phyloP scores from a whole-genome alignment of 164 flowering plant genomes.

The Berberis thunbergii region DNA sequence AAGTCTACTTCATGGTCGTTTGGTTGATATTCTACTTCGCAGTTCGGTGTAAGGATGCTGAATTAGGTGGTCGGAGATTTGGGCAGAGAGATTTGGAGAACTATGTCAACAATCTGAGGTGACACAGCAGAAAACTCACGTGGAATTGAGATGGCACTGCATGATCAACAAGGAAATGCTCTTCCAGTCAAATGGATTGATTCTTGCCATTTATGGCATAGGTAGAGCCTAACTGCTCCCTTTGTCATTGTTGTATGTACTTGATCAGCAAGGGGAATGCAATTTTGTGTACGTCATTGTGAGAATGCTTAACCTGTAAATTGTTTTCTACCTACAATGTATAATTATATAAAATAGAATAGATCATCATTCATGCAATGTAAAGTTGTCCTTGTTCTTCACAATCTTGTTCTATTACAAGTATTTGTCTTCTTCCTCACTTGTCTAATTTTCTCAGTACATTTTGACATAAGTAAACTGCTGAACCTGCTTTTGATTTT shows the following conservation, averaged over 20 bases:
- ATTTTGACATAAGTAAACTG: too few relatives aligned
- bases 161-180: neutral
- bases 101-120: neutral
- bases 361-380: too few relatives aligned
- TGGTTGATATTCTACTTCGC: constrained; percentile 84
- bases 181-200: neutral
- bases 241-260: neutral
- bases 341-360: too few relatives aligned
- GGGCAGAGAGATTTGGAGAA: constrained; percentile 18
- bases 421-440: too few relatives aligned
- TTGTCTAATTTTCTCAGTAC: too few relatives aligned
- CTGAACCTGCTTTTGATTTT: too few relatives aligned
- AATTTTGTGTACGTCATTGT: neutral
- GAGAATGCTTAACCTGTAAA: neutral
- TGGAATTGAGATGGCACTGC: neutral
- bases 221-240: neutral
- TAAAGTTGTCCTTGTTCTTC: too few relatives aligned
- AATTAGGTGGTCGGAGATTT: constrained; percentile 53
- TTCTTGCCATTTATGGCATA: neutral
- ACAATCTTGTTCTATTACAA: too few relatives aligned
- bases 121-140: neutral
- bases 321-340: neutral
- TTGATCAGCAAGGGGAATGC: neutral
- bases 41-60: constrained; percentile 57
- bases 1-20: constrained; percentile 86